Base-by-base conservation (phyloP, 345 rosid genomes). In the Eutrema heterophyllum region DNA sequence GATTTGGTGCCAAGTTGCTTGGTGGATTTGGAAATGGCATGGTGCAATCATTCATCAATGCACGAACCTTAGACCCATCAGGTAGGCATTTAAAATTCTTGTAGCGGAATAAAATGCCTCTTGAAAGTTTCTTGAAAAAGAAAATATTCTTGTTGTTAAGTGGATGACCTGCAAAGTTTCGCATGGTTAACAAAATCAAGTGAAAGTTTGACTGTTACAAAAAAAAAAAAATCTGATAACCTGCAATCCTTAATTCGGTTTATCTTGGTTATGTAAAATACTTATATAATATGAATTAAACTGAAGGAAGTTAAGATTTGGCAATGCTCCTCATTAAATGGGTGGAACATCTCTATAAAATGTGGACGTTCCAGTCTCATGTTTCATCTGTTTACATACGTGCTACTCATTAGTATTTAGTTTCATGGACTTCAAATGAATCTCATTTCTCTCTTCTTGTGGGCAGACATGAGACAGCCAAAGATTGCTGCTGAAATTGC, bases 1-100 rank as follows among this genome's bases (percentile, higher is more conserved):
- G 99, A 74, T 92, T 95, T 82, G 98, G 99, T 68, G 99, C 97
- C 14, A 88, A 95, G 83, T 83, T 95, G 83, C 92, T 95, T 24
- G 97, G 88, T 21, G 85, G 89, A 60, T 95, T 95, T 79, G 92
- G 81, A 70, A 95, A 95, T 83, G 97, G 99, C 76, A 95, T 90
- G 97, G 93, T 90, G 62, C 99, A 92, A 49, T 95, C 99, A 27
- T 95, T 92, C 78, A 92, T 92, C 46, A 16, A 86, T 79, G 98
- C 99, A 29, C 81, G 97, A 18, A 92, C 97, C 6, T 87, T 95
- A 68, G 82, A 73, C 15, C 92, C 97, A 33, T 46, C 81, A 77
- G 97, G 97, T 92, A 72, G 74, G 77, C 68, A 29, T 45, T n/a
- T 39, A 7, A 24, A 48, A 49, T 41, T 50, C n/a, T 9, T 14